These are phyloP conservation scores for Cyclocybe aegerita DNA, from an alignment of 768 basidiomycete genomes.

Conservation along the genomic window DNA sequence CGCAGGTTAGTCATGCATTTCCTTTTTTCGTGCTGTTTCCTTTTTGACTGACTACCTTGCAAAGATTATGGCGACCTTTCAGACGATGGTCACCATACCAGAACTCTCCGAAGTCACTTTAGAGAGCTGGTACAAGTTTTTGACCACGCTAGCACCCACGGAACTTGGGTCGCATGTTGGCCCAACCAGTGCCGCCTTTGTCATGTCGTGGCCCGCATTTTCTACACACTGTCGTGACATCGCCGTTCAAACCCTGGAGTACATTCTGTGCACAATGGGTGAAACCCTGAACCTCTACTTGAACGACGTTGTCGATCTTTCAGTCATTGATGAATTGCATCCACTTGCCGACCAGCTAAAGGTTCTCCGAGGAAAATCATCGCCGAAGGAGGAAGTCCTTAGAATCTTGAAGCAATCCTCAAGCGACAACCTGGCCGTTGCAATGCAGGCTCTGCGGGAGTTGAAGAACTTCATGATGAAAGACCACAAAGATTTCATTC, in stretches of 20 bases:
- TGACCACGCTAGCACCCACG: conserved; percentile 58
- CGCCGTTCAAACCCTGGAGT: conserved; percentile 62
- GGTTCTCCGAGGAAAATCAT: conserved; percentile 45
- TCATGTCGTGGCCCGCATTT: conserved; percentile 74
- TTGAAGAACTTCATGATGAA: conserved; percentile 62
- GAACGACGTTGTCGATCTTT: conserved; percentile 79
- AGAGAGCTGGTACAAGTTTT: conserved; percentile 76
- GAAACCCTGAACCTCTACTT: conserved; percentile 53
- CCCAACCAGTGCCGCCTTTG: conserved; percentile 81
- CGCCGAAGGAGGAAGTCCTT: conserved; percentile 53
- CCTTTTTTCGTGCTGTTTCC: background rate
- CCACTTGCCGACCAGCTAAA: conserved; percentile 42
- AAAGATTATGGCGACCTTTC: conserved; percentile 95
- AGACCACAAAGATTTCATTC: conserved; percentile 52
- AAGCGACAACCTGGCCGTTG: conserved; percentile 81
- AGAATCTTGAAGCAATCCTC: conserved; percentile 71
- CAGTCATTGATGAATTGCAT: conserved; percentile 64
- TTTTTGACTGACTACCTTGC: background rate
- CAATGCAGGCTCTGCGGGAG: conserved; percentile 72
- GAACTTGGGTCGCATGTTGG: conserved; percentile 87
- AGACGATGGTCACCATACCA: conserved; percentile 77
- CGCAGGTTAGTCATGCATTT: conserved; percentile 61
- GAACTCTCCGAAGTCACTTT: conserved; percentile 80
- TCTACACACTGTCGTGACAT: conserved; percentile 46
- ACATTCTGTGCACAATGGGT: conserved; percentile 67